Evolutionary conservation across 345 rosid genomes (phyloP), one percentile per base, ranked within the genome.

Genomic region (Salix exigua): DNA sequence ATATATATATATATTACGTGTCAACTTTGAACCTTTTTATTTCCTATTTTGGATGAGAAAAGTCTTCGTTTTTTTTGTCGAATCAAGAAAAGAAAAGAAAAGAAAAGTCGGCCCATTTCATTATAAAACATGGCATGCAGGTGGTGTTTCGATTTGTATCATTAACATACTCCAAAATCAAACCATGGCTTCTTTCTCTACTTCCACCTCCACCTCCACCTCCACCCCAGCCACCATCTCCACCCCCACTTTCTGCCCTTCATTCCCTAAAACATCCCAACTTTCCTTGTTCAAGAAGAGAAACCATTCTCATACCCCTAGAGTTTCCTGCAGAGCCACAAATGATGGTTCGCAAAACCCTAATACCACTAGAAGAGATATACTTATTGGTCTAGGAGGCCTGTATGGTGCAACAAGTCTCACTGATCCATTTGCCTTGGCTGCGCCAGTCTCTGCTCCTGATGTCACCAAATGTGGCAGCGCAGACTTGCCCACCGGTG

Each of bases 301-400:
- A 63, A 75, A 72, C 16, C 38, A 44, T 25, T n/a, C 2, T 31
- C 30, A 25, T 30, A 62, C 58, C 40, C 17, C 69, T 18, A 73
- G 50, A 40, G 1, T 80, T 16, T 50, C 82, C 35, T 83, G 88
- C 86, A 82, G 72, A 76, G 80, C 79, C 70, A 67, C 71, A 48
- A 69, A 68, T 51, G 62, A 68, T 70, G 75, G 74, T 19, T 37
- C 40, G 21, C 64, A 69, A 62, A 75, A 78, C 74, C 83, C 72
- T 17, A 35, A 35, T 35, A 38, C 14, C 8, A 40, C 73, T 12
- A 81, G 91, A 79, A 85, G 94, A 70, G 85, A 90, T 42, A 74
- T 87, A 26, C 90, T 87, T 25, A 26, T 89, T 40, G 88, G 89
- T 23, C 78, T 88, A 0, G 89, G 91, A 16, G 93, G 90, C 33